phyloP scores from a whole-genome alignment of 1,284 basidiomycete species.

The Heterobasidion occidentale region DNA sequence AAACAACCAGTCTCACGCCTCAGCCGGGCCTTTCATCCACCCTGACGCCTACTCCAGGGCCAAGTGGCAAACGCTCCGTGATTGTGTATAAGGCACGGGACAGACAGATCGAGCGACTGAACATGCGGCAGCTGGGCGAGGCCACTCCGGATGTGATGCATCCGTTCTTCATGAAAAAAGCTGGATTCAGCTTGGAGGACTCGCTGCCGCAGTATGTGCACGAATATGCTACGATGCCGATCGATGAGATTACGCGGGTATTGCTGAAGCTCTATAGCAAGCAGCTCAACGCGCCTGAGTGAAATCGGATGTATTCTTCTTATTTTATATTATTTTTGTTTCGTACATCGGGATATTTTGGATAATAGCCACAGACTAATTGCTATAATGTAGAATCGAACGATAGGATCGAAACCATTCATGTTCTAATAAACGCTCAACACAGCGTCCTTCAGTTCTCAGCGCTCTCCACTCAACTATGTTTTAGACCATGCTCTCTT shows the following conservation, averaged over 20 bases:
- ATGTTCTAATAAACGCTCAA: no score
- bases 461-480: no score
- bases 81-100: constrained; percentile 44
- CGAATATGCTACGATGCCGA: constrained; percentile 75
- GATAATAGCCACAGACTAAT: background rate
- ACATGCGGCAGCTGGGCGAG: constrained; percentile 79
- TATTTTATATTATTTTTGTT: background rate
- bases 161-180: constrained; percentile 79
- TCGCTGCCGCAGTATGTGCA: constrained; percentile 80
- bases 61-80: constrained; percentile 8
- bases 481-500: background rate
- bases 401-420: no score
- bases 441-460: no score
- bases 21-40: background rate
- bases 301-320: background rate
- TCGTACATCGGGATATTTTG: background rate
- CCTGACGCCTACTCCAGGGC: background rate
- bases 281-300: constrained; percentile 41
- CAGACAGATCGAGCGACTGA: constrained; percentile 64
- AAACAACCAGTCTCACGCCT: background rate
- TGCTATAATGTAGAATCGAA: no score
- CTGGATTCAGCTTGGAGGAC: constrained; percentile 75
- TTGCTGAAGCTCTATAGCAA: constrained; percentile 75
- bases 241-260: constrained; percentile 83
- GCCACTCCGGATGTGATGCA: constrained; percentile 85